Conservation (phyloP, 352 stramenopile species). For the Globisporangium rhizosaccharum region DNA sequence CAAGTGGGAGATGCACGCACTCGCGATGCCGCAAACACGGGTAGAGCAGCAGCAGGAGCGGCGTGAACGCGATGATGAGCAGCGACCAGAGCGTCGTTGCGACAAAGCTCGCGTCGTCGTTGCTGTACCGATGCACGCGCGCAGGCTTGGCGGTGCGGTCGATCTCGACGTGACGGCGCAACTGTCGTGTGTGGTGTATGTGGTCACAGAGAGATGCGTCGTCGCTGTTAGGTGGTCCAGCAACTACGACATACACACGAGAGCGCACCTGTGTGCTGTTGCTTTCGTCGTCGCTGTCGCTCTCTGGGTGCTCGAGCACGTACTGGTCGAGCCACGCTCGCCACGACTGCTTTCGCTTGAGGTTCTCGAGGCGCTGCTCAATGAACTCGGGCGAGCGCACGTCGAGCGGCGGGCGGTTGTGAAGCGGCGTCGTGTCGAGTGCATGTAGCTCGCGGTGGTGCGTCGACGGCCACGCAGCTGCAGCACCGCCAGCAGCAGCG, state of each 20-base stretch:
- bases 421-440: conserved; percentile 14
- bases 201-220: neutral
- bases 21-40: conserved; percentile 49
- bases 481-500: neutral
- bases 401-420: conserved; percentile 47
- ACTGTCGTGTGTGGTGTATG: neutral
- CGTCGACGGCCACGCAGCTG: conserved; percentile 18
- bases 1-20: conserved; percentile 20
- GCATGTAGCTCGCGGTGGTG: conserved; percentile 10
- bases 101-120: conserved; percentile 28
- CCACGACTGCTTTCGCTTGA: conserved; percentile 71
- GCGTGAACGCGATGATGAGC: conserved; percentile 35
- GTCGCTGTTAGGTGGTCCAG: too few species aligned
- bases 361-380: conserved; percentile 80
- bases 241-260: too few species aligned
- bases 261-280: conserved; percentile 1
- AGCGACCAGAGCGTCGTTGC: conserved; percentile 53
- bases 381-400: conserved; percentile 79
- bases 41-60: conserved; percentile 52
- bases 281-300: conserved; percentile 25
- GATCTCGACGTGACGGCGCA: conserved; percentile 7
- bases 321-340: conserved; percentile 67
- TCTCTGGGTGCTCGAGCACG: conserved; percentile 43
- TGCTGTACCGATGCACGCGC: neutral
- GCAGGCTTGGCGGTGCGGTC: conserved; percentile 3